Conservation (phyloP, 1,284 basidiomycete genomes). For the Cutaneotrichosporon dermatis region DNA sequence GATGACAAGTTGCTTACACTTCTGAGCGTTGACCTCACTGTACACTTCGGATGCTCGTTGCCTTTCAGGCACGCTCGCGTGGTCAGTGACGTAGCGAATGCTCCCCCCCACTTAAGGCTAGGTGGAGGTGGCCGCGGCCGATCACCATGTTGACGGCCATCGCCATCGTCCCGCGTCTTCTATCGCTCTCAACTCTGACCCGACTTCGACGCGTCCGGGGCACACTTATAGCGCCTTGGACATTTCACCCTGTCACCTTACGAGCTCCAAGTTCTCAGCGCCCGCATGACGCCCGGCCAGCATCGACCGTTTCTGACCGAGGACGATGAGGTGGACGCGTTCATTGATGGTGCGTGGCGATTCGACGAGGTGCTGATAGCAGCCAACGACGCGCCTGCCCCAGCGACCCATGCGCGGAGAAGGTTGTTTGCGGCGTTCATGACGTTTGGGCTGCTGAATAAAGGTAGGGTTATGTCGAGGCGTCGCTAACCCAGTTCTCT, state of each 20-base stretch:
- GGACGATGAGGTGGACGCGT: constrained; percentile 7
- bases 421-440: constrained; percentile 42
- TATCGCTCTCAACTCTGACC: too few relatives aligned
- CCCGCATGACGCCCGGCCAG: constrained; percentile 1
- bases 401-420: not conserved
- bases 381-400: constrained; percentile 5
- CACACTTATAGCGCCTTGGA: not conserved
- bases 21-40: too few relatives aligned
- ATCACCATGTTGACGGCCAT: too few relatives aligned
- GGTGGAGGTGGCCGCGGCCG: too few relatives aligned
- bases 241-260: constrained; percentile 6
- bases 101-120: too few relatives aligned
- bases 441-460: constrained; percentile 48
- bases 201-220: not conserved
- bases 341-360: not conserved
- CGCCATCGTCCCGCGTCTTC: too few relatives aligned
- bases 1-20: not conserved
- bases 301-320: constrained; percentile 1
- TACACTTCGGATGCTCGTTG: too few relatives aligned
- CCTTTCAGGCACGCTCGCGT: too few relatives aligned
- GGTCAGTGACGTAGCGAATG: too few relatives aligned
- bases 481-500: constrained; percentile 60
- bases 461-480: constrained; percentile 25
- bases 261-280: constrained; percentile 7
- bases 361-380: not conserved